These are phyloP conservation scores for Paraphaeosphaeria sporulosa DNA, from an alignment of 2,329 filamentous ascomycete species.

Conservation along the genomic window DNA sequence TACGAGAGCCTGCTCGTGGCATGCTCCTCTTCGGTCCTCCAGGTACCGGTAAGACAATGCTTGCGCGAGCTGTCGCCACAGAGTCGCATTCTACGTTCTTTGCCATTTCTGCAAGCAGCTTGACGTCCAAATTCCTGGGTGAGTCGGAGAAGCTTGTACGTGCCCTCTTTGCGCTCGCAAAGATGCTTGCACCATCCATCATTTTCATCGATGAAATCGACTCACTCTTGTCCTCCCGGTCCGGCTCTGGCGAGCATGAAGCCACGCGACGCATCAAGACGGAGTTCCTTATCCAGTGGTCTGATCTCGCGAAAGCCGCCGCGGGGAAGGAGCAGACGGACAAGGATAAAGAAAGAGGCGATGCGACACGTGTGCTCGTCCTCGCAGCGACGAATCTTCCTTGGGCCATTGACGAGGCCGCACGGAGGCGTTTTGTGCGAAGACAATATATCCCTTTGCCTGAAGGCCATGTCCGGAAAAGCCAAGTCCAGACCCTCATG, in stretches of 20 bases:
- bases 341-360: constrained; percentile 74
- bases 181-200: constrained; percentile 87
- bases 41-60: constrained; percentile 98
- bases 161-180: constrained; percentile 89
- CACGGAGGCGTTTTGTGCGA: constrained; percentile 86
- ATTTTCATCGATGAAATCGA: constrained; percentile 99
- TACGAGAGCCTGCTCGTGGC: constrained; percentile 90
- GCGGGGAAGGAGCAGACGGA: constrained; percentile 78
- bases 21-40: constrained; percentile 97
- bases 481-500: constrained; percentile 80
- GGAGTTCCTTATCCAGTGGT: constrained; percentile 98
- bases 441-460: constrained; percentile 96
- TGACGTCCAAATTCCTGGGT: constrained; percentile 95
- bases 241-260: constrained; percentile 87
- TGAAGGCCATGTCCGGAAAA: constrained; percentile 79
- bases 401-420: constrained; percentile 98
- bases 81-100: constrained; percentile 97
- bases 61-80: constrained; percentile 91
- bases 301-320: constrained; percentile 88
- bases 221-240: constrained; percentile 84
- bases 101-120: constrained; percentile 90
- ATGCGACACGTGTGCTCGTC: constrained; percentile 88
- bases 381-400: constrained; percentile 95
- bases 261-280: constrained; percentile 95
- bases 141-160: constrained; percentile 96